These are phyloP conservation scores for Ganoderma sinense DNA, from an alignment of 1,284 basidiomycete genomes.

Conservation along the genomic window DNA sequence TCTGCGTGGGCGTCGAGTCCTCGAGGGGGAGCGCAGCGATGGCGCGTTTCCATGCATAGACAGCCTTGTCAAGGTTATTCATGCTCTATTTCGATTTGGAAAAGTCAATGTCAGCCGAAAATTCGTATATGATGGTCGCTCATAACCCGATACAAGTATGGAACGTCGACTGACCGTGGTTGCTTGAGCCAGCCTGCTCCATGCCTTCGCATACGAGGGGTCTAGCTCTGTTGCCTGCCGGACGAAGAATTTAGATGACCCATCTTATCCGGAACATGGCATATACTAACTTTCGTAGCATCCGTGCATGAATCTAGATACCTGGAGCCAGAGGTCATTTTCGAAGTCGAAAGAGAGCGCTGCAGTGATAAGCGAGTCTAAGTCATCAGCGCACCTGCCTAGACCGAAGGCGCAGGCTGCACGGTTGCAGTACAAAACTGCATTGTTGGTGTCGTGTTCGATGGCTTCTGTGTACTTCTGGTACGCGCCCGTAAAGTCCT, in stretches of 20 bases:
- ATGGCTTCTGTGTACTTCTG: constrained; percentile 46
- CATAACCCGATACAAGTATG: background rate
- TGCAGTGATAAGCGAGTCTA: background rate
- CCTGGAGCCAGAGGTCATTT: constrained; percentile 10
- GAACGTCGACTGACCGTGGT: background rate
- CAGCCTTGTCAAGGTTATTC: constrained; percentile 22
- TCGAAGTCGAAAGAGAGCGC: background rate
- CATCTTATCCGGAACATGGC: too few species aligned
- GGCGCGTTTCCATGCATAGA: constrained; percentile 35
- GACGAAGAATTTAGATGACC: background rate
- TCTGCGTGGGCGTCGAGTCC: constrained; percentile 33
- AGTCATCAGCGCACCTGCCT: constrained; percentile 28
- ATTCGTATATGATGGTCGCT: background rate
- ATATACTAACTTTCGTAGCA: constrained; percentile 20
- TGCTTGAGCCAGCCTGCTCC: constrained; percentile 7
- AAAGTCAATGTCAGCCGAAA: background rate
- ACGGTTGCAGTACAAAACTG: constrained; percentile 47
- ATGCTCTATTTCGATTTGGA: constrained; percentile 24
- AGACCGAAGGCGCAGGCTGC: constrained; percentile 42
- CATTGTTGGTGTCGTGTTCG: constrained; percentile 38
- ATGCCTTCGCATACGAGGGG: constrained; percentile 40
- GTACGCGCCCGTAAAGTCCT: constrained; percentile 41
- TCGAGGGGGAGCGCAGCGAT: constrained; percentile 33
- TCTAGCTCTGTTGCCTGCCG: constrained; percentile 43
- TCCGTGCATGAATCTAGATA: constrained; percentile 26